A percentile compares a stretch with the other conserved stretches of the same genome.
Evolutionary conservation across 768 basidiomycete genomes (phyloP).

Genomic region (Lactarius evosmus): DNA sequence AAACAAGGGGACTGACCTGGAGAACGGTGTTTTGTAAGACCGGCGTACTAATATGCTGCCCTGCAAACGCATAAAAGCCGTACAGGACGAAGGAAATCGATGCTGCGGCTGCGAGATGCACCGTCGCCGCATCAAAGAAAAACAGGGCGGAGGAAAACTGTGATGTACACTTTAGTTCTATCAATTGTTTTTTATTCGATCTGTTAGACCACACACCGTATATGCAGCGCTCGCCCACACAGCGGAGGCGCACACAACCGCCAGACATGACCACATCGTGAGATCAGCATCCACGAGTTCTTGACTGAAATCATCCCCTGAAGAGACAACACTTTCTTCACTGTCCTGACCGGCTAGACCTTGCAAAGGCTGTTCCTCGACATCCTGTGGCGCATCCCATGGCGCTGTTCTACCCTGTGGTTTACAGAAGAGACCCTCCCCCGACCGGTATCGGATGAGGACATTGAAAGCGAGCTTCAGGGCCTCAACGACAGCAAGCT

Average conservation of each 20-base stretch:
- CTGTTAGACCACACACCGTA: slow-evolving; percentile 6
- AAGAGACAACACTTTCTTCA: background rate
- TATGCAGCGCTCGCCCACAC: slow-evolving; percentile 20
- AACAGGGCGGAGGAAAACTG: slow-evolving; percentile 16
- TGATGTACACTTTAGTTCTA: background rate
- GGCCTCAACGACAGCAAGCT: slow-evolving; percentile 23
- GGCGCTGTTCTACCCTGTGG: background rate
- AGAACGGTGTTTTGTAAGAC: slow-evolving; percentile 37
- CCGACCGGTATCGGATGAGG: slow-evolving; percentile 8
- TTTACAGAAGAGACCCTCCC: background rate
- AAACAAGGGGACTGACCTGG: slow-evolving; percentile 33
- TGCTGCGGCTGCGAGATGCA: slow-evolving; percentile 14
- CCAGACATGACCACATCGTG: slow-evolving; percentile 4
- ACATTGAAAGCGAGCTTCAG: slow-evolving; percentile 19
- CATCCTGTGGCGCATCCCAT: slow-evolving; percentile 15
- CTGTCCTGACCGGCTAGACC: background rate
- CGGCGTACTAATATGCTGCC: slow-evolving; percentile 28
- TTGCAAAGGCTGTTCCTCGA: slow-evolving; percentile 21
- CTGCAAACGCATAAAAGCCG: slow-evolving; percentile 23
- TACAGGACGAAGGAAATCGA: slow-evolving; percentile 17
- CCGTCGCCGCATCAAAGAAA: slow-evolving; percentile 17
- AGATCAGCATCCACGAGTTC: background rate
- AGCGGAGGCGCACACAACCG: background rate
- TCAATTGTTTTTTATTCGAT: background rate
- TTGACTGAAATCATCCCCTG: background rate